Percentiles rank a stretch among this genome's conserved stretches.
phyloP scores from a whole-genome alignment of 805 yeast genomes.

The Schizosaccharomyces pombe region DNA sequence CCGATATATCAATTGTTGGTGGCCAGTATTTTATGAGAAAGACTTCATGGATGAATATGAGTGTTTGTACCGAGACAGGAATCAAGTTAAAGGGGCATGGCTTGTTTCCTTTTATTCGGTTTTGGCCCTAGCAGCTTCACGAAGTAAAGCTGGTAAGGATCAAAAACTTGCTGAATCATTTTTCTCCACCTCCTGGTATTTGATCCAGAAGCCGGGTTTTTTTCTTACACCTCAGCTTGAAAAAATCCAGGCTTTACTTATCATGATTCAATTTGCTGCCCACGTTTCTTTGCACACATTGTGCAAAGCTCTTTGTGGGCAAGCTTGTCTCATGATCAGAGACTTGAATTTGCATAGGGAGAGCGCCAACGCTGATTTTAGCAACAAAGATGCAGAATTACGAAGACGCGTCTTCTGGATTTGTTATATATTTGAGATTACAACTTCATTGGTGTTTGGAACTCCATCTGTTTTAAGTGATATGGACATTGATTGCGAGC shows the following conservation, averaged over 20 bases:
- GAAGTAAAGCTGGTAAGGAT: not conserved
- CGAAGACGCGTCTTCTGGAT: not conserved
- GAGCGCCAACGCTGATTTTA: not conserved
- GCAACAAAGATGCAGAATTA: not conserved
- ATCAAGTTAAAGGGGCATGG: not conserved
- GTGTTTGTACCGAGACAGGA: not conserved
- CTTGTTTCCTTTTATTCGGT: not conserved
- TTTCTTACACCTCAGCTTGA: not conserved
- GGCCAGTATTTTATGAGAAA: not conserved
- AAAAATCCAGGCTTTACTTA: not conserved
- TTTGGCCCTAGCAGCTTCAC: not conserved
- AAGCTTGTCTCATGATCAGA: not conserved
- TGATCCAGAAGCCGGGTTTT: not conserved
- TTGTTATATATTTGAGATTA: not conserved
- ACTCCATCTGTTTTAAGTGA: not conserved
- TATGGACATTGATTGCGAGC: not conserved
- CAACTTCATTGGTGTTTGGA: not conserved
- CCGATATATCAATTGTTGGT: not conserved
- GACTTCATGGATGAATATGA: not conserved
- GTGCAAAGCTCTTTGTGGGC: not conserved
- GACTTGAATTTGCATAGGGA: not conserved
- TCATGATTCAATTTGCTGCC: not conserved
- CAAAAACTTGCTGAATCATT: not conserved
- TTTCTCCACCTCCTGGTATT: not conserved
- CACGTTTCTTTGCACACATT: not conserved